Base-by-base conservation (phyloP, 495 filamentous ascomycete genomes). In the Parmelia sp. region DNA sequence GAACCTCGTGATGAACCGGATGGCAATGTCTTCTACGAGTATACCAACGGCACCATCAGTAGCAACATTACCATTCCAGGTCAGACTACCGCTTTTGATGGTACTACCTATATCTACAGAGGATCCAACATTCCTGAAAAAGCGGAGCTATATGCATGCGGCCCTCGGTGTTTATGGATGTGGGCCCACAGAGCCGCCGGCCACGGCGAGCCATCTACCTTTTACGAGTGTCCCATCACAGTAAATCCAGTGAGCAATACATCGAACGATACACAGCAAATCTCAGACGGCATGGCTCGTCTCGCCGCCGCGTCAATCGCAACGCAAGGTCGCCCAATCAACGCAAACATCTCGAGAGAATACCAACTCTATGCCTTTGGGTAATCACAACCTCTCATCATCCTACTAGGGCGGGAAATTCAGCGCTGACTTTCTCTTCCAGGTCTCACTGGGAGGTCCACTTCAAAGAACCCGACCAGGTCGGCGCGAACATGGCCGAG, bases 231-330 rank as follows among this genome's bases (percentile, higher is more conserved):
- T 60, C 63, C 63, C 23, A 58, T 68, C 57, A 68, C 56, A 0
- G 49, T 70, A 29, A 56, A 33, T 29, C 10, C 35, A 12, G 63
- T 66, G 4, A 58, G 4, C 12, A 66, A 68, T 9, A 23, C 35
- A 4, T 25, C 55, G 8, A 23, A 64, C 11, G 33, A 58, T 8
- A 31, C 35, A 21, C 40, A 66, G 29, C 29, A 35, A 8, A 2
- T 71, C 35, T 44, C 56, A 15, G 27, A 67, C 19, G 64, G 42
- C 15, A 47, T 65, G 53, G 67, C 64, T 64, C 64, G 61, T 17
- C 21, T 67, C 21, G 67, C 67, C 6, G 65, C 65, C 12, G 67
- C 67, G 10, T 57, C 64, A 7, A 71, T 69, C 42, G 67, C 61
- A 11, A 40, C 67, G 19, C 51, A 66, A 51, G 69, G 67, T 47